Base-by-base conservation (phyloP, 768 basidiomycete species). In the Pseudohyphozyma bogoriensis region DNA sequence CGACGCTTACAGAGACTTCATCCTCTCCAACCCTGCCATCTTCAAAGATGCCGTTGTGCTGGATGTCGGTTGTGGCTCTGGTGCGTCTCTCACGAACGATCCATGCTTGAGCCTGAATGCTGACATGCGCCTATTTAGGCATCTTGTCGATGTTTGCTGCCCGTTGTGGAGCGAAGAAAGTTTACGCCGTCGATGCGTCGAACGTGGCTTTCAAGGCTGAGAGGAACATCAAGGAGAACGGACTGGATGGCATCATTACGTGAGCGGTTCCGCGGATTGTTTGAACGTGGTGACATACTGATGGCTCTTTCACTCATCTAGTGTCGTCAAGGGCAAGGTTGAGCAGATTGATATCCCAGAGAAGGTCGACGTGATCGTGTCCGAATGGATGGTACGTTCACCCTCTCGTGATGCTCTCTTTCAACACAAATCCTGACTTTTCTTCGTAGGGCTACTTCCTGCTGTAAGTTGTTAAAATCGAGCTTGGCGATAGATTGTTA, bases 201-300 rank as follows among this genome's bases (percentile, higher is more conserved):
- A 97, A 97, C 76, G 97, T 99, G 75, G 87, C 97, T 74, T 92
- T 93, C 78, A 93, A 97, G 77, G 95, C 95, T 5, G 83, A 86
- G 78, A 92, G 89, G 76, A 99, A 97, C 67, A 83, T 97, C 68
- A 85, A 90, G 70, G 87, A 88, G n/a, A 99, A 99, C 68, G 92
- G 92, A 46, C 95, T 96, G 79, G 84, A 84, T 76, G 85, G 93
- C 71, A 85, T 58, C 29, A 67, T 67, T 50, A 42, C 57, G 93
- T 96, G 65, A 68, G 89, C 51, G 16, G 47, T n/a, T 39, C 16
- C 55, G 33, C 22, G 4, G 4, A 6, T 32, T 53, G 33, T 35
- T 36, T 26, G 39, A 31, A 26, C 36, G 2, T 22, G 42, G 40
- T 51, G 46, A 47, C 56, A 54, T 56, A n/a, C n/a, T n/a, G n/a